Percentiles rank a stretch among this genome's conserved stretches.
phyloP scores from a whole-genome alignment of 108 stramenopile genomes.

The Cyclostephanos tholiformis region DNA sequence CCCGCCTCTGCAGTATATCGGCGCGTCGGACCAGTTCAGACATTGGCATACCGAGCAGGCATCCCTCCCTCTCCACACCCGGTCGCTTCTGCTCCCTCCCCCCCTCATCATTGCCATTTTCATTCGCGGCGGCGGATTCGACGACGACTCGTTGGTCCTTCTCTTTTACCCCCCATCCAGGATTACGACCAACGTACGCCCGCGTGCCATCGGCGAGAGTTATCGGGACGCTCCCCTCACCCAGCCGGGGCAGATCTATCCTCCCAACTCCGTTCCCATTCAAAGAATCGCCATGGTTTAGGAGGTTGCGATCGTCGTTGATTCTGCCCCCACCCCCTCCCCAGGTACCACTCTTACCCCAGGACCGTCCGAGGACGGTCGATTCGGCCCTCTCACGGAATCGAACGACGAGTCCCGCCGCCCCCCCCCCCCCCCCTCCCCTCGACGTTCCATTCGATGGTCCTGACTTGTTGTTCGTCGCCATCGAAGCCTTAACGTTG shows the following conservation, averaged over 20 bases:
- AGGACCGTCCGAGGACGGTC: conserved; percentile 33
- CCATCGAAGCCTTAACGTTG: conserved; percentile 6
- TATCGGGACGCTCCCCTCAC: conserved; percentile 34
- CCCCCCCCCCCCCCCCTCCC: neutral
- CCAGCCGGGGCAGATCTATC: conserved; percentile 16
- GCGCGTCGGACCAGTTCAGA: conserved; percentile 52
- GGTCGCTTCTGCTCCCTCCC: too few species aligned
- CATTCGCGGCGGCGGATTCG: too few species aligned
- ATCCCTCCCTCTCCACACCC: conserved; percentile 20
- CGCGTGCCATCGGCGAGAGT: conserved; percentile 43
- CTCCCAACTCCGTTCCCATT: conserved; percentile 7
- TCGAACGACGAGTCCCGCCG: conserved; percentile 28
- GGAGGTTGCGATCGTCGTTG: neutral
- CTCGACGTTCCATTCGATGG: neutral
- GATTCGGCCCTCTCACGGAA: conserved; percentile 25
- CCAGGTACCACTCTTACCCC: too few species aligned
- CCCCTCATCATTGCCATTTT: neutral
- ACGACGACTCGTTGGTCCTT: too few species aligned
- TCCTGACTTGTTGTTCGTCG: neutral
- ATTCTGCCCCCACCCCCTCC: neutral
- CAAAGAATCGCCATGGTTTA: conserved; percentile 4
- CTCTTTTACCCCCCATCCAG: too few species aligned
- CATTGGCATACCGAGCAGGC: conserved; percentile 50
- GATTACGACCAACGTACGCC: conserved; percentile 21
- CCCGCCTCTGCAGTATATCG: conserved; percentile 43